Base-by-base conservation (phyloP, 495 filamentous ascomycete genomes). In the Zalerion maritima region DNA sequence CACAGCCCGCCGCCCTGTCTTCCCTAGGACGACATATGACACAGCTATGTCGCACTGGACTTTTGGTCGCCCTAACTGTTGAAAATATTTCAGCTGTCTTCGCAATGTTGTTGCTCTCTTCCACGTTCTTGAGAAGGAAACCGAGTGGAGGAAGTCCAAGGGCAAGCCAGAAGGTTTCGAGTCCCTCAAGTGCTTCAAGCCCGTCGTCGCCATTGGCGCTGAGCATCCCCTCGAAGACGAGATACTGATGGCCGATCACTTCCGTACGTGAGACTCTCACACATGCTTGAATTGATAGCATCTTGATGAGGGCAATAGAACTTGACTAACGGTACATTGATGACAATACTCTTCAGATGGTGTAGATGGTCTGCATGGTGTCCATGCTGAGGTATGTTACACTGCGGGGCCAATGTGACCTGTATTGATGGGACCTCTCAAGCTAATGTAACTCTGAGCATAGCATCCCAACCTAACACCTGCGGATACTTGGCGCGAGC, bases 71-170 rank as follows among this genome's bases (percentile, higher is more conserved):
- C 11, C n/a, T 24, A 9, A 13, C 30, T n/a, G n/a, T n/a, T n/a
- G n/a, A 28, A 4, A 14, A n/a, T 19, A 13, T 12, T 22, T 11
- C 39, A 87, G 81, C 49, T 93, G 84, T 47, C 65, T 94, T 23
- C 74, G 78, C 11, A 99, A 99, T 60, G 75, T 81, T 26, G 69
- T 96, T 31, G 78, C 83, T 14, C 66, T 94, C 52, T 96, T 96
- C 58, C 78, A 94, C 43, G 75, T 87, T 38, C 69, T 99, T 38
- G 84, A 93, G 38, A 77, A 79, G 34, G 89, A 99, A 54, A 71
- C 78, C 43, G 60, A 69, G 43, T 99, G 89, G 87, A 71, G 89
- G 21, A 62, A 67, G 42, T 52, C 67, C 2, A 64, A 71, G 4
- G 77, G 76, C 4, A 63, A 52, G 6, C 61, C 67, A 0, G 64